These are phyloP conservation scores for Tolypocladium inflatum DNA, from an alignment of 2,329 filamentous ascomycete genomes.

Conservation along the genomic window DNA sequence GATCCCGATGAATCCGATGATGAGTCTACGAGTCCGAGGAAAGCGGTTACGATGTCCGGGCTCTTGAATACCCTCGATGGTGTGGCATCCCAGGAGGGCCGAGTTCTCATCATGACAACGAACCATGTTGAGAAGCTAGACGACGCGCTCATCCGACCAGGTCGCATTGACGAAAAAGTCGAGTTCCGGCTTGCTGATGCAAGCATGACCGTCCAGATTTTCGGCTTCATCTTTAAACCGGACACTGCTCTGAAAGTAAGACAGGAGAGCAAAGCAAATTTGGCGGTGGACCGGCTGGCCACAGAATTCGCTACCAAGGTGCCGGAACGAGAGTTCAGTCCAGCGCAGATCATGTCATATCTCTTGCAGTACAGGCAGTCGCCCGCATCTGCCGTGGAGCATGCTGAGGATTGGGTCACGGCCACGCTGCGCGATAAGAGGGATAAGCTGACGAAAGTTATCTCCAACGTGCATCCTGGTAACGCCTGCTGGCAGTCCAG, in stretches of 20 bases:
- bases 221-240: background rate
- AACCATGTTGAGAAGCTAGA: constrained; percentile 14
- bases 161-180: constrained; percentile 51
- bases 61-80: constrained; percentile 13
- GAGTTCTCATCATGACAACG: constrained; percentile 15
- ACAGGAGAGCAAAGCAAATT: background rate
- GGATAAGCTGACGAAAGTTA: background rate
- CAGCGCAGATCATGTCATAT: constrained; percentile 32
- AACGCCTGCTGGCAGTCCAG: no score
- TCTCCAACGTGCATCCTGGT: no score
- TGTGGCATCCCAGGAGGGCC: constrained; percentile 10
- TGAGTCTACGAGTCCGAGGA: background rate
- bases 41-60: constrained; percentile 8
- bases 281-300: background rate
- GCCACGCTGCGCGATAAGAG: background rate
- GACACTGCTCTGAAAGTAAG: background rate
- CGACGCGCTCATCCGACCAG: constrained; percentile 10
- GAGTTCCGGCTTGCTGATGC: constrained; percentile 11
- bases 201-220: background rate
- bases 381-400: background rate
- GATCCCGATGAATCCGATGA: background rate
- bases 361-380: constrained; percentile 1
- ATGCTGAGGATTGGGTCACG: background rate
- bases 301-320: constrained; percentile 31
- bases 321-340: constrained; percentile 37